Evolutionary conservation across 805 yeast species (phyloP).

Genomic region (Komagataella mondaviorum): DNA sequence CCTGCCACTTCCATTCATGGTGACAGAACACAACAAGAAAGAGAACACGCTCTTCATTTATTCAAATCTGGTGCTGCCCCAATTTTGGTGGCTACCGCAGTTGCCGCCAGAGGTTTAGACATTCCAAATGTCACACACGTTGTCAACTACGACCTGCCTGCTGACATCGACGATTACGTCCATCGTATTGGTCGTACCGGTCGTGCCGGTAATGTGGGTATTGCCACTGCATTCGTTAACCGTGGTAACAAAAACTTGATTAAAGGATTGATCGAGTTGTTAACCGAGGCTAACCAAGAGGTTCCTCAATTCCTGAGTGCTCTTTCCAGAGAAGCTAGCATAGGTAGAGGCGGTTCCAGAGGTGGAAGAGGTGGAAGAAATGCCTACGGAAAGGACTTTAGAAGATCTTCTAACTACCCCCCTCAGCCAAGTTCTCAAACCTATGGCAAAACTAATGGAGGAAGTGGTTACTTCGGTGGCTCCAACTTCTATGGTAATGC

Average conservation of each 20-base stretch:
- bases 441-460: slow-evolving; percentile 13
- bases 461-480: slow-evolving; percentile 22
- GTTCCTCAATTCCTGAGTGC: slow-evolving; percentile 80
- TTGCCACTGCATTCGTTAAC: slow-evolving; percentile 97
- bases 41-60: slow-evolving; percentile 93
- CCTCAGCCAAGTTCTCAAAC: slow-evolving; percentile 4
- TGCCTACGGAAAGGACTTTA: slow-evolving; percentile 28
- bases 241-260: slow-evolving; percentile 85
- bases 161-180: slow-evolving; percentile 95
- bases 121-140: slow-evolving; percentile 98
- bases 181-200: slow-evolving; percentile 99
- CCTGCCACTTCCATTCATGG: slow-evolving; percentile 99
- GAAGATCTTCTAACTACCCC: slow-evolving; percentile 25
- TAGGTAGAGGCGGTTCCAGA: slow-evolving; percentile 42
- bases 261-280: slow-evolving; percentile 75
- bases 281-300: slow-evolving; percentile 95
- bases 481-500: slow-evolving; percentile 14
- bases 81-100: slow-evolving; percentile 96
- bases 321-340: slow-evolving; percentile 63
- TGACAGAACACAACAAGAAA: slow-evolving; percentile 95
- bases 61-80: slow-evolving; percentile 90
- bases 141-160: slow-evolving; percentile 92
- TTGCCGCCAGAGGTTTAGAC: slow-evolving; percentile 99
- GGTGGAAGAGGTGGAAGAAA: slow-evolving; percentile 34
- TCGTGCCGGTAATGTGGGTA: slow-evolving; percentile 99